Base-by-base conservation (phyloP, 176 grass and related monocot genomes). In the Canna indica region DNA sequence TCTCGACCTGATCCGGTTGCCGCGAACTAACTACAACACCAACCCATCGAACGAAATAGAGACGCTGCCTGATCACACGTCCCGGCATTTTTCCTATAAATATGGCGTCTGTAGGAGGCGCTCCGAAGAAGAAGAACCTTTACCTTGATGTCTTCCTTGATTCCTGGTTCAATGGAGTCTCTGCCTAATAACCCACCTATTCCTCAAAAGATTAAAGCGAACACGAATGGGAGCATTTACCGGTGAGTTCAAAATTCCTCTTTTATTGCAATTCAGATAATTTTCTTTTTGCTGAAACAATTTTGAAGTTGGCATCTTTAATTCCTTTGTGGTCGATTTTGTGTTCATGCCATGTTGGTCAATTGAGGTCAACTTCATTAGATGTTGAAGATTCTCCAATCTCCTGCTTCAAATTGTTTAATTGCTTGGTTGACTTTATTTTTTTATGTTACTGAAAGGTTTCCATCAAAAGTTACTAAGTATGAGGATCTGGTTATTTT, bases 401-500 rank as follows among this genome's bases (percentile, higher is more conserved):
- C n/a, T n/a, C n/a, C n/a, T n/a, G n/a, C n/a, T n/a, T n/a, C n/a
- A n/a, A n/a, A n/a, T n/a, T n/a, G n/a, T n/a, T n/a, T n/a, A n/a
- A n/a, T n/a, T n/a, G n/a, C n/a, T n/a, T n/a, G n/a, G n/a, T n/a
- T n/a, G n/a, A n/a, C n/a, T n/a, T n/a, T n/a, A n/a, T 62, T 29
- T 62, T n/a, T n/a, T n/a, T n/a, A n/a, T n/a, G n/a, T n/a, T n/a
- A 53, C 62, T 10, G 83, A 86, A 75, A 76, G 31, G 46, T 68
- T 74, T 6, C 73, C 81, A 16, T 84, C 83, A n/a, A 83, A 81
- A 52, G 70, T 64, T 76, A 68, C 46, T 13, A 70, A 74, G 39
- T n/a, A n/a, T n/a, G 59, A 77, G 7, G 32, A 26, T 33, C 5
- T 30, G 63, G 48, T 57, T 36, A 17, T 62, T 20, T 57, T 36